These are phyloP conservation scores for Lasiosphaeria ovina DNA, from an alignment of 495 filamentous ascomycete species.

Conservation along the genomic window DNA sequence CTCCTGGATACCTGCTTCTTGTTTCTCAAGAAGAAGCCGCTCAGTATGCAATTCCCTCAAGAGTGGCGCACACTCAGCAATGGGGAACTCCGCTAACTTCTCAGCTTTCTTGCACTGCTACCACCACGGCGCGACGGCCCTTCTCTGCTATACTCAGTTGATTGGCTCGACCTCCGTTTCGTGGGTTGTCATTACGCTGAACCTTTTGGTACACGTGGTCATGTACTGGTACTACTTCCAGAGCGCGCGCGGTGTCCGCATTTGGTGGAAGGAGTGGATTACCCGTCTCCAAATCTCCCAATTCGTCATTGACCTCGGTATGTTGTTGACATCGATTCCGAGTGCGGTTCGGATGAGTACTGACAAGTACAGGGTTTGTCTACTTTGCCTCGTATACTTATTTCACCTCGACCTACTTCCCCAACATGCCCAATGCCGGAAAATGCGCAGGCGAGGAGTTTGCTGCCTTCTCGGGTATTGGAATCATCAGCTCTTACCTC, in stretches of 20 bases:
- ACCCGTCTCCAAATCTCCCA: slow-evolving; percentile 82
- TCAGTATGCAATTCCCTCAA: slow-evolving; percentile 60
- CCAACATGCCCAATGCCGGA: slow-evolving; percentile 75
- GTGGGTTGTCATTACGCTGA: slow-evolving; percentile 75
- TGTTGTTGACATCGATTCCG: slow-evolving; percentile 19
- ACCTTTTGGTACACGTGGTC: slow-evolving; percentile 75
- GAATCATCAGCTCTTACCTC: slow-evolving; percentile 88
- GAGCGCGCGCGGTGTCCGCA: slow-evolving; percentile 72
- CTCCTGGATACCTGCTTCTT: slow-evolving; percentile 79
- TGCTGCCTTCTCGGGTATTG: slow-evolving; percentile 90
- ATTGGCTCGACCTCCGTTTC: slow-evolving; percentile 72
- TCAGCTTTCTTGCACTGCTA: slow-evolving; percentile 77
- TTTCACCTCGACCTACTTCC: slow-evolving; percentile 91
- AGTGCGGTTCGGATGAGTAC: neutral
- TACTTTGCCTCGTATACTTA: slow-evolving; percentile 96
- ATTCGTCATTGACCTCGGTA: slow-evolving; percentile 78
- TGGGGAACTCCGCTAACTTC: slow-evolving; percentile 47
- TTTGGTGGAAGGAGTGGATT: slow-evolving; percentile 93
- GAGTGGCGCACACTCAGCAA: slow-evolving; percentile 18
- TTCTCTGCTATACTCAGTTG: slow-evolving; percentile 84
- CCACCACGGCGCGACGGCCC: slow-evolving; percentile 77
- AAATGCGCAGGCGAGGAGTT: slow-evolving; percentile 96
- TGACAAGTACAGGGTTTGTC: slow-evolving; percentile 65
- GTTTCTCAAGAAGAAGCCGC: slow-evolving; percentile 83
- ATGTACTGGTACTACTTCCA: slow-evolving; percentile 85